These are phyloP conservation scores for Ceratobasidium sp. DNA, from an alignment of 1,284 basidiomycete genomes.

Conservation along the genomic window DNA sequence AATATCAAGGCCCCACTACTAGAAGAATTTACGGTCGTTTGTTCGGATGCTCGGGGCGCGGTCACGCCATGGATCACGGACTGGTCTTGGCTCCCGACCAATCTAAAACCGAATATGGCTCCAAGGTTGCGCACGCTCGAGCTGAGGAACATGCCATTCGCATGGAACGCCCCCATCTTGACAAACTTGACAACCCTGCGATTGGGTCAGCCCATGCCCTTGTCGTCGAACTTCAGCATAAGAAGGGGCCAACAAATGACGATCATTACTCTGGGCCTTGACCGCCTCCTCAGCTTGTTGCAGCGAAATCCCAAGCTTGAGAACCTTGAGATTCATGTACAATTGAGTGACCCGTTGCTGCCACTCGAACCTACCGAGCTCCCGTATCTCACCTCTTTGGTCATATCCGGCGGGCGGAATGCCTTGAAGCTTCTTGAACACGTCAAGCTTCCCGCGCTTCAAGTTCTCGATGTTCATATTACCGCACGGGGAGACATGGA, in stretches of 20 bases:
- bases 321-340: constrained; percentile 25
- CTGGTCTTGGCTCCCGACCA: constrained; percentile 30
- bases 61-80: constrained; percentile 30
- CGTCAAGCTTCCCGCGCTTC: constrained; percentile 33
- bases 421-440: constrained; percentile 28
- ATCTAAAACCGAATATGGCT: constrained; percentile 30
- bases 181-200: constrained; percentile 27
- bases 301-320: constrained; percentile 33
- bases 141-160: constrained; percentile 37
- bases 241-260: constrained; percentile 36
- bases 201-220: constrained; percentile 20
- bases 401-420: constrained; percentile 33
- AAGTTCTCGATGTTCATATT: constrained; percentile 34
- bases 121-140: constrained; percentile 28
- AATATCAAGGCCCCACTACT: constrained; percentile 28
- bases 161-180: constrained; percentile 31
- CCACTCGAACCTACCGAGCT: constrained; percentile 34
- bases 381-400: constrained; percentile 15
- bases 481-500: constrained; percentile 36
- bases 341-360: constrained; percentile 32
- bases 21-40: constrained; percentile 34
- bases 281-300: constrained; percentile 15
- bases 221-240: constrained; percentile 8
- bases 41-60: constrained; percentile 29
- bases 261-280: constrained; percentile 26